Conservation (phyloP, 352 stramenopile species). For the Phytophthora nicotianae region DNA sequence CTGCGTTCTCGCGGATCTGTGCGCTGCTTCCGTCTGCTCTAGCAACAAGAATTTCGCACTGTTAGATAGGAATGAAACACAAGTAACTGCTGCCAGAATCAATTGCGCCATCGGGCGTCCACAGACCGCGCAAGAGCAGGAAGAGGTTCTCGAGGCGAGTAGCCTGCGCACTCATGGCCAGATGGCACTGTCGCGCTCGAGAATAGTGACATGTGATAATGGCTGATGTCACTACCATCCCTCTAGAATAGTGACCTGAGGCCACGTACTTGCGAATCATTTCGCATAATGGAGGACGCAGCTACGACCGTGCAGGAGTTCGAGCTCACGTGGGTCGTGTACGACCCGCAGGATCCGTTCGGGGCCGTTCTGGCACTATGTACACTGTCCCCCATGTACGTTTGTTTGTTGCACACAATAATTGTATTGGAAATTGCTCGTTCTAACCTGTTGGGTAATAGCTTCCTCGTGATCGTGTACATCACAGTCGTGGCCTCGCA, state of each 20-base stretch:
- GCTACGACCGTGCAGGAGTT: constrained; percentile 61
- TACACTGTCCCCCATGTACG: constrained; percentile 77
- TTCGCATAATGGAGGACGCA: neutral
- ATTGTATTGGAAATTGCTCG: constrained; percentile 13
- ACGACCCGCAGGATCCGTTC: constrained; percentile 73
- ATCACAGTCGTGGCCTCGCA: constrained; percentile 77
- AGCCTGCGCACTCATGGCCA: constrained; percentile 40
- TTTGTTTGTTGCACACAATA: neutral
- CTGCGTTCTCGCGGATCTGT: constrained; percentile 72
- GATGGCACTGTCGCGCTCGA: constrained; percentile 2
- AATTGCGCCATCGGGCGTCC: neutral
- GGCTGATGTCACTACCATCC: neutral
- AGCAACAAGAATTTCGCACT: constrained; percentile 1
- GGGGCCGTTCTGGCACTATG: constrained; percentile 72
- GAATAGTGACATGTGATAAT: neutral
- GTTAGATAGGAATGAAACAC: constrained; percentile 14
- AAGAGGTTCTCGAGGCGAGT: constrained; percentile 83
- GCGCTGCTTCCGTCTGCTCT: constrained; percentile 66
- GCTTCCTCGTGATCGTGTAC: constrained; percentile 88
- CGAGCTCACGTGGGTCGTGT: constrained; percentile 86
- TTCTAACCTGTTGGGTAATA: constrained; percentile 20
- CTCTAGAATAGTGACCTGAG: constrained; percentile 12
- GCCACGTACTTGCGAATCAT: constrained; percentile 6
- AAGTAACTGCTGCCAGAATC: neutral
- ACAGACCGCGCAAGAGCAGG: constrained; percentile 67